Percentiles rank a stretch among this genome's conserved stretches.
phyloP scores from a whole-genome alignment of 2,329 filamentous ascomycete genomes.

The Blastomyces emzantsi region DNA sequence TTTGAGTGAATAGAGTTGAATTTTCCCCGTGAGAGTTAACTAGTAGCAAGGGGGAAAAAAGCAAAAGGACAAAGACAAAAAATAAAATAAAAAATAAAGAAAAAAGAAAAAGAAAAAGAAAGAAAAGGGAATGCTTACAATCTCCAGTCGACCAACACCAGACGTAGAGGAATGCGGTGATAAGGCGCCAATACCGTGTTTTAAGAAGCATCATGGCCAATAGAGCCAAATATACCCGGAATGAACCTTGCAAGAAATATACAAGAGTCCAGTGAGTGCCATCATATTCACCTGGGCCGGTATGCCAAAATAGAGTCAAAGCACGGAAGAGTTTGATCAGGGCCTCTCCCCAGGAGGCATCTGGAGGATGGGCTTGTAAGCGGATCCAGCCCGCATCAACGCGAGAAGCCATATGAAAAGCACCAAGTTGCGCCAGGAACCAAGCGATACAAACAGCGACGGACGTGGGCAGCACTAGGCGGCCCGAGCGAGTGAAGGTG shows the following conservation, averaged over 20 bases:
- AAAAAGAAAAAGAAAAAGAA: too few species aligned
- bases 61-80: neutral
- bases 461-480: conserved; percentile 22
- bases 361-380: conserved; percentile 12
- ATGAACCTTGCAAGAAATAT: conserved; percentile 35
- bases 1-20: neutral
- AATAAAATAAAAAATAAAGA: neutral
- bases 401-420: conserved; percentile 18
- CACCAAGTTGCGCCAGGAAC: conserved; percentile 21
- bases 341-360: conserved; percentile 15
- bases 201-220: conserved; percentile 33
- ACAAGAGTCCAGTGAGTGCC: conserved; percentile 38
- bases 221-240: conserved; percentile 37
- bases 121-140: conserved; percentile 16
- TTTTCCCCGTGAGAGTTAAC: too few species aligned
- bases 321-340: conserved; percentile 17
- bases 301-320: conserved; percentile 27
- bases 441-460: conserved; percentile 20
- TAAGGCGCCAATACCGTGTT: conserved; percentile 28
- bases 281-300: conserved; percentile 35
- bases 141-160: conserved; percentile 29
- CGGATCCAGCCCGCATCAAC: conserved; percentile 22
- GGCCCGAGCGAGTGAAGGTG: conserved; percentile 19
- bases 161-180: conserved; percentile 31
- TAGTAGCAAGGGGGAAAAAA: too few species aligned